Conservation (phyloP, 2,329 filamentous ascomycete genomes). For the Corinectria fuckeliana region DNA sequence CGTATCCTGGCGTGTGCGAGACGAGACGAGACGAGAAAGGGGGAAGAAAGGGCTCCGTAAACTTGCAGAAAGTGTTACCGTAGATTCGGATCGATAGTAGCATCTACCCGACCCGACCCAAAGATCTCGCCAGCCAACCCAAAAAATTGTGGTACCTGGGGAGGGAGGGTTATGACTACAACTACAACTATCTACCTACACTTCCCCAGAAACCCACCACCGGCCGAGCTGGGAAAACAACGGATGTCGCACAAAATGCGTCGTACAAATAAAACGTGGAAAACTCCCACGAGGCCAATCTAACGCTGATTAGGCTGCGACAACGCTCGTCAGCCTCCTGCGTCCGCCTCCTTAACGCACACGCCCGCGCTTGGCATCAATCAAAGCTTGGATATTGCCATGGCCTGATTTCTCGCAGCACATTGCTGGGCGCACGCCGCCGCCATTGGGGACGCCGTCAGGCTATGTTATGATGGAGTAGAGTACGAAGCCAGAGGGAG, state of each 20-base stretch:
- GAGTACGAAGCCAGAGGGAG: no score
- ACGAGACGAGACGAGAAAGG: not conserved
- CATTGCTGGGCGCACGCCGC: slow-evolving; percentile 29
- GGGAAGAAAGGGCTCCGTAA: slow-evolving; percentile 8
- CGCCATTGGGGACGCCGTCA: slow-evolving; percentile 25
- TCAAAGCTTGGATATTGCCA: slow-evolving; percentile 32
- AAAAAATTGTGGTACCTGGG: not conserved
- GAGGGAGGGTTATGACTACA: no score
- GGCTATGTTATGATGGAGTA: no score
- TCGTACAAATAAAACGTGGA: not conserved
- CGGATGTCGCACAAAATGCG: not conserved
- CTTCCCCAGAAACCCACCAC: not conserved
- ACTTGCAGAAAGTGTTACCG: slow-evolving; percentile 1
- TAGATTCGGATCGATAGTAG: slow-evolving; percentile 15
- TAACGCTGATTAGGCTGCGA: slow-evolving; percentile 15
- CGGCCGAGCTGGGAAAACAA: not conserved
- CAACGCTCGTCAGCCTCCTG: slow-evolving; percentile 25
- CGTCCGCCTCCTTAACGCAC: slow-evolving; percentile 23
- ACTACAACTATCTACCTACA: no score
- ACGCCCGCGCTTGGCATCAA: slow-evolving; percentile 32
- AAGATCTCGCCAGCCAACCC: not conserved
- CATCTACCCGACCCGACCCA: slow-evolving; percentile 19
- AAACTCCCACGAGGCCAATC: not conserved
- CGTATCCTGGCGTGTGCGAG: not conserved
- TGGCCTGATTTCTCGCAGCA: slow-evolving; percentile 35